These are phyloP conservation scores for Calonectria crousiana DNA, from an alignment of 2,329 filamentous ascomycete species.

Conservation along the genomic window DNA sequence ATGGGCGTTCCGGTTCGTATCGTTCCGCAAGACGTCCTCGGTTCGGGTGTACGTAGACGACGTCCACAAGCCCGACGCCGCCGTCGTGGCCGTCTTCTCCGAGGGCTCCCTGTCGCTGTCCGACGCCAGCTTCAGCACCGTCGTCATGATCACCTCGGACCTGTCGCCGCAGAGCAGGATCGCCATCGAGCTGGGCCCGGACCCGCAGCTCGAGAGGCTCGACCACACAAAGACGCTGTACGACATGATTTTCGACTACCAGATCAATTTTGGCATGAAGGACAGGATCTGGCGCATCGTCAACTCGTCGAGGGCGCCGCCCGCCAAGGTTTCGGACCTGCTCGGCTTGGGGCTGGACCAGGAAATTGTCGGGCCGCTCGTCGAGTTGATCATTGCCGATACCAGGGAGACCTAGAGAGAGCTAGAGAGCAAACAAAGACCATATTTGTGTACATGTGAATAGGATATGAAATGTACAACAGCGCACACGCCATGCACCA, in stretches of 20 bases:
- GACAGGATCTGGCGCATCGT: conserved; percentile 16
- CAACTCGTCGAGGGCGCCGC: neutral
- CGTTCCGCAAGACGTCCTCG: neutral
- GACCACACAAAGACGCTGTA: conserved; percentile 5
- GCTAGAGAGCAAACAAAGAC: neutral
- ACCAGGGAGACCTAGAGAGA: neutral
- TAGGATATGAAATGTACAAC: neutral
- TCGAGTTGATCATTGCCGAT: conserved; percentile 14
- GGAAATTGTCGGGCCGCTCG: conserved; percentile 2
- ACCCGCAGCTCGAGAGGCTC: conserved; percentile 5
- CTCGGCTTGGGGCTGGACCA: neutral
- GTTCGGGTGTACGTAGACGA: neutral
- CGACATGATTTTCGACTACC: conserved; percentile 12
- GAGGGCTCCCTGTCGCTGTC: neutral
- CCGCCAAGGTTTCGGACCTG: neutral
- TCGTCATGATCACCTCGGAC: neutral
- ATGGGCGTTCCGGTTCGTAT: conserved; percentile 12
- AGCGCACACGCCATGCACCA: neutral
- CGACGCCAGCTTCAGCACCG: neutral
- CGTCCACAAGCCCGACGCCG: neutral
- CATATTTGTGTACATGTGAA: neutral
- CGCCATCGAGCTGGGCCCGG: neutral
- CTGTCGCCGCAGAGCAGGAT: conserved; percentile 4
- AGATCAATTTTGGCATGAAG: conserved; percentile 14
- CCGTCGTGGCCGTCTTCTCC: conserved; percentile 4